Evolutionary conservation across 2,329 filamentous ascomycete genomes (phyloP), one percentile per base, ranked within the genome.

Genomic region (Aspergillus brasiliensis): DNA sequence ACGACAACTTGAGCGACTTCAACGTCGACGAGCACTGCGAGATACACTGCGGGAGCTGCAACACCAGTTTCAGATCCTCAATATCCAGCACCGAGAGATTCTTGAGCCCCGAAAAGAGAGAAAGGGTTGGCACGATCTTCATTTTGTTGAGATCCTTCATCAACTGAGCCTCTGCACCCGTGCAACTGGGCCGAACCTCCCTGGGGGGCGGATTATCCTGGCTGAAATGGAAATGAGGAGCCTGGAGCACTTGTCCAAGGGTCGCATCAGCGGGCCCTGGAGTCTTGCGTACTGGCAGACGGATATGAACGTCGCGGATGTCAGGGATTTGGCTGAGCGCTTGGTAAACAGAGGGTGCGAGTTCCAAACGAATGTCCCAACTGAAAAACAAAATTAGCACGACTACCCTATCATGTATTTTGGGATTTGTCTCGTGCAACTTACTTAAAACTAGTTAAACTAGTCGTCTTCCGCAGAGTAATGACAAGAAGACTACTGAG

Each of bases 1-100:
- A 52, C 17, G 49, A 52, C 28, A 52, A 19, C 28, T 38, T 38
- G n/a, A 52, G 49, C 21, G 49, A 37, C 49, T 52, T 52, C 17
- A 52, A 28, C 19, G 49, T 37, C 5, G 28, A 37, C 10, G 17
- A 23, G 17, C 49, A 37, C 49, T 52, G 7, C 28, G 28, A 15
- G 49, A 52, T 52, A n/a, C 49, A 52, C 10, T 52, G 28, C 5
- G 49, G 11, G 28, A 52, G 17, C 17, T 52, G 25, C 28, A 37
- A 15, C 28, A 52, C 13, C 13, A 38, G 10, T 19, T 23, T 21
- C 31, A 52, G 28, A 3, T 52, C 49, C 11, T 52, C 49, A 13
- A 52, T 38, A 17, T 52, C 31, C 49, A 52, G 8, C 49, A 52
- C 31, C 17, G 49, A 11, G 7, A 52, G 49, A 13, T 7, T 21